Percentiles rank a stretch among this genome's conserved stretches.
phyloP scores from a whole-genome alignment of 148 eudicot genomes.

The Vaccinium myrtillus region DNA sequence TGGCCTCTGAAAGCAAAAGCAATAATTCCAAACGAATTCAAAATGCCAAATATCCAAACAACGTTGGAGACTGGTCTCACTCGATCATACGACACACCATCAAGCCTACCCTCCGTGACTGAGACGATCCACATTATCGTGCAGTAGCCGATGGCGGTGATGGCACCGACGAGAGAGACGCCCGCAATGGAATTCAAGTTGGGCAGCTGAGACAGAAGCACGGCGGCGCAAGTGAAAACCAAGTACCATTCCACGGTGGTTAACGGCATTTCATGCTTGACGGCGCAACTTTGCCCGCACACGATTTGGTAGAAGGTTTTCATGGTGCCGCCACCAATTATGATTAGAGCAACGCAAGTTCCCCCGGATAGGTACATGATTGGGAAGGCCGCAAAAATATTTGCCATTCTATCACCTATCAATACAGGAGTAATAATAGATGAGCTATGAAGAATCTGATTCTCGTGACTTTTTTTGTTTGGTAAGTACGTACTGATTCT shows the following conservation, averaged over 20 bases:
- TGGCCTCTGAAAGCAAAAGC: conserved; percentile 28
- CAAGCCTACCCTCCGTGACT: conserved; percentile 13
- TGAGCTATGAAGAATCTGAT: not conserved
- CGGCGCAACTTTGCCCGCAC: conserved; percentile 12
- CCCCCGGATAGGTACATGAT: conserved; percentile 22
- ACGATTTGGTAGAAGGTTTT: conserved; percentile 19
- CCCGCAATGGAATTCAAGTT: conserved; percentile 24
- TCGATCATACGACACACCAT: conserved; percentile 19
- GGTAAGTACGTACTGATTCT: no score
- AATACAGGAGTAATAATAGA: not conserved
- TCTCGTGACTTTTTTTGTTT: not conserved
- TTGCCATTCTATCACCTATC: conserved; percentile 17
- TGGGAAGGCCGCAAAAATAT: conserved; percentile 16
- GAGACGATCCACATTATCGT: conserved; percentile 21
- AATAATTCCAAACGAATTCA: conserved; percentile 14
- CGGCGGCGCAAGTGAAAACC: conserved; percentile 20
- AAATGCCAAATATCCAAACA: conserved; percentile 17
- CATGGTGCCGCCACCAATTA: conserved; percentile 20
- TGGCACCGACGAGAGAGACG: conserved; percentile 15
- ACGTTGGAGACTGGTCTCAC: not conserved
- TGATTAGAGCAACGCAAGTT: conserved; percentile 19
- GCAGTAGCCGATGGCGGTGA: conserved; percentile 22
- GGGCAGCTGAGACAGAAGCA: conserved; percentile 20
- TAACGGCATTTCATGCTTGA: not conserved
- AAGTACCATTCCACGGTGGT: conserved; percentile 21